Base-by-base conservation (phyloP, 2,329 filamentous ascomycete species). In the Bipolaris oryzae region DNA sequence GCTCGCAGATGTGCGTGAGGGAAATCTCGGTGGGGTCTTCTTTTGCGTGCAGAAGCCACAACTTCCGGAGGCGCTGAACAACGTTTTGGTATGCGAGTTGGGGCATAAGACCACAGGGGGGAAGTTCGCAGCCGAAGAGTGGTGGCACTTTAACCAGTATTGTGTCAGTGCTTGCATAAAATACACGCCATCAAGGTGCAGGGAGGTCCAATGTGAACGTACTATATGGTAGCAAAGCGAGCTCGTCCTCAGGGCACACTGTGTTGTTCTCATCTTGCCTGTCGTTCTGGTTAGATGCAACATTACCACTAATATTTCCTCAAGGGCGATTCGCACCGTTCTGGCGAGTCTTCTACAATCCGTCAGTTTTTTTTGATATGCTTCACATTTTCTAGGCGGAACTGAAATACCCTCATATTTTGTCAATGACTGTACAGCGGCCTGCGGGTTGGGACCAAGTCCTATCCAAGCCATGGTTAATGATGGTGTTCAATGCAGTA, bases 41-140 rank as follows among this genome's bases (percentile, higher is more conserved):
- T 13, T 28, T 42, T 25, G n/a, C 39, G 16, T 34, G 31, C 18
- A 47, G 34, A 6, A 69, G 55, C 66, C 66, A 72, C n/a, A 47
- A 47, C 10, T 58, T 21, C 35, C 67, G 67, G 3, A 73, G 64
- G 2, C 58, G 48, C 4, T 34, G 45, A 31, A 57, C 56, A 15
- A 70, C 53, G 34, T 68, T 69, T 9, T 66, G 49, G 50, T 72
- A 73, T 7, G 69, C 69, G 47, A 72, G 44, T 50, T 71, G 68
- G 9, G 61, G 21, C 2, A 60, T 47, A 1, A 53, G 51, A 13
- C 62, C 61, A 49, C 67, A 70, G 1, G 68, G 69, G 2, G 70
- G 69, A 16, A 71, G 67, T 2, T 60, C 49, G n/a, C 42, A 57
- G 42, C 55, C 51, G 49, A 72, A 66, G 5, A 72, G 61, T 16